These are phyloP conservation scores for Cornus florida DNA, from an alignment of 148 eudicot species.

Conservation along the genomic window DNA sequence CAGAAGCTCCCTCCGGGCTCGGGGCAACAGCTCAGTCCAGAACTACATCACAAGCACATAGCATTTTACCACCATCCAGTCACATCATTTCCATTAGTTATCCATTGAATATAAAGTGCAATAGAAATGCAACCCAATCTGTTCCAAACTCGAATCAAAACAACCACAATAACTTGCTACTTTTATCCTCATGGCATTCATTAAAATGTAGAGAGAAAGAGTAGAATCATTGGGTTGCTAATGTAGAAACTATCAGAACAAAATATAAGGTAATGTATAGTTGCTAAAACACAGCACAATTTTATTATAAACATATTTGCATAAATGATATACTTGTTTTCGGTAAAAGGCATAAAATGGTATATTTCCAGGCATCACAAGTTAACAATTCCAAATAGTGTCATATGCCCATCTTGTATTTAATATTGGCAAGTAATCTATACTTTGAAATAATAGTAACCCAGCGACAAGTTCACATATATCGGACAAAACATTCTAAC, in stretches of 20 bases:
- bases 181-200: background rate
- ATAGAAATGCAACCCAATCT: background rate
- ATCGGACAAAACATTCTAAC: background rate
- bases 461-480: background rate
- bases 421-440: background rate
- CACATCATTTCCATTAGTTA: background rate
- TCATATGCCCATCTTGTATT: background rate
- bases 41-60: conserved; percentile 50
- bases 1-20: conserved; percentile 78
- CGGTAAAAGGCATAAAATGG: background rate
- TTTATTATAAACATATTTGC: background rate
- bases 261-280: background rate
- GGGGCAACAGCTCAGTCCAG: conserved; percentile 79
- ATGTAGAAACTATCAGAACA: background rate
- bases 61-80: background rate
- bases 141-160: background rate
- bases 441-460: background rate
- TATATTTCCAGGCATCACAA: background rate
- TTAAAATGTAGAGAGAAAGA: background rate
- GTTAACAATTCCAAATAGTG: background rate
- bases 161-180: background rate
- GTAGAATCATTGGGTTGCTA: background rate
- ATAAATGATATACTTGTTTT: too few species aligned
- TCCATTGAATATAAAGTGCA: background rate
- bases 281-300: background rate